These are phyloP conservation scores for Turritis glabra DNA, from an alignment of 345 rosid species.

Conservation along the genomic window DNA sequence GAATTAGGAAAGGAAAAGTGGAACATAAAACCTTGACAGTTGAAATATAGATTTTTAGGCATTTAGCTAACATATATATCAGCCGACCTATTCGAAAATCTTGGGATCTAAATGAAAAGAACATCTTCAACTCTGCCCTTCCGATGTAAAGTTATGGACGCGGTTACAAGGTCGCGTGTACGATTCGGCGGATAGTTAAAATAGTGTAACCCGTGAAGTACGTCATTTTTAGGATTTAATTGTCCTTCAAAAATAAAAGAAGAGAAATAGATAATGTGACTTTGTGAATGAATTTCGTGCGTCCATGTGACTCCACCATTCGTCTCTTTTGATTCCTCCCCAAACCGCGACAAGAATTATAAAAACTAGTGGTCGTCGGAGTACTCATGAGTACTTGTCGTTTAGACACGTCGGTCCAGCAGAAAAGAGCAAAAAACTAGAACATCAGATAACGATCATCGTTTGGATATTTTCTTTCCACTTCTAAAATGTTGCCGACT, in stretches of 20 bases:
- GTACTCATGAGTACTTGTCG: slow-evolving; percentile 4
- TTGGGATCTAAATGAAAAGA: background rate
- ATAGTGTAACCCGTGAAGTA: background rate
- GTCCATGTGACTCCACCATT: slow-evolving; percentile 26
- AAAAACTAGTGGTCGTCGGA: slow-evolving; percentile 18
- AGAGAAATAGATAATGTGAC: background rate
- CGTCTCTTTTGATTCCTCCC: slow-evolving; percentile 7
- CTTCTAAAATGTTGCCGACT: slow-evolving; percentile 11
- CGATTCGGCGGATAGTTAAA: background rate
- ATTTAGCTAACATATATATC: background rate
- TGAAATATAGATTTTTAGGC: background rate
- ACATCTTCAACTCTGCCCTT: background rate
- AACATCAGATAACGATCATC: slow-evolving; percentile 6
- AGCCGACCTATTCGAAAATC: background rate
- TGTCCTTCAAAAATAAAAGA: background rate
- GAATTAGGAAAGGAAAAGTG: background rate
- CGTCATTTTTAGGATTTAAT: background rate
- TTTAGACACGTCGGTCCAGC: slow-evolving; percentile 1
- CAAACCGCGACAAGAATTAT: background rate
- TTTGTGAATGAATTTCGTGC: background rate
- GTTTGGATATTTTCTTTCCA: slow-evolving; percentile 2
- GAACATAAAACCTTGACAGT: background rate
- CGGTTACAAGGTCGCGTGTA: background rate
- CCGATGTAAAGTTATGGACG: background rate
- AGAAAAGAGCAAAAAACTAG: slow-evolving; percentile 1